Percentiles rank a stretch among this genome's conserved stretches.
Conservation (phyloP, 1,139 yeast species). For the Fermentozyma sake region DNA sequence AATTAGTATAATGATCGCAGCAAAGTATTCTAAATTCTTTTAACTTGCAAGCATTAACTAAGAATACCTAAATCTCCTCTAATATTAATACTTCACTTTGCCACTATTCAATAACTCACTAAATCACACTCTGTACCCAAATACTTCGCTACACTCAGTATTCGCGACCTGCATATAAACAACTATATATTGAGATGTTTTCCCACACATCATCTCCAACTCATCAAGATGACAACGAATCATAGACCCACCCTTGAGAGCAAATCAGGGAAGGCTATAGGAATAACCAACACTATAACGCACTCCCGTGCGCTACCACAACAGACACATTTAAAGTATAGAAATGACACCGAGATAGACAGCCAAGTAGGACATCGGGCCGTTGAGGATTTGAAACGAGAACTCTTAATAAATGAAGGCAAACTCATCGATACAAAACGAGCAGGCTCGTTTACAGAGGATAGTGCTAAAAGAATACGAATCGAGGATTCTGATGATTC, state of each 20-base stretch:
- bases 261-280: slow-evolving; percentile 62
- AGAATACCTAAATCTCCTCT: no score
- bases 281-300: slow-evolving; percentile 40
- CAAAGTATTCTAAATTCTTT: no score
- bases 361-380: slow-evolving; percentile 7
- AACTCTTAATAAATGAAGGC: slow-evolving; percentile 19
- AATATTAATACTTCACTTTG: no score
- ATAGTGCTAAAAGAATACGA: slow-evolving; percentile 2
- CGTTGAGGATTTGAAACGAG: slow-evolving; percentile 16
- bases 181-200: no score
- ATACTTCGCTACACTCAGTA: no score
- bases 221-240: slow-evolving; percentile 66
- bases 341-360: slow-evolving; percentile 32
- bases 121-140: no score
- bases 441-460: slow-evolving; percentile 1
- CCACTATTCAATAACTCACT: no score
- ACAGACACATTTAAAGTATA: slow-evolving; percentile 61
- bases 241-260: slow-evolving; percentile 89
- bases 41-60: no score
- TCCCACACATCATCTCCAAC: not conserved
- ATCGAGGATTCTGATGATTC: slow-evolving; percentile 1
- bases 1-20: no score
- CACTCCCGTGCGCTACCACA: slow-evolving; percentile 73
- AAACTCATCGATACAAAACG: slow-evolving; percentile 1
- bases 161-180: no score